Evolutionary conservation across 2,329 filamentous ascomycete genomes (phyloP).

Genomic region (Botrytis pseudocinerea): DNA sequence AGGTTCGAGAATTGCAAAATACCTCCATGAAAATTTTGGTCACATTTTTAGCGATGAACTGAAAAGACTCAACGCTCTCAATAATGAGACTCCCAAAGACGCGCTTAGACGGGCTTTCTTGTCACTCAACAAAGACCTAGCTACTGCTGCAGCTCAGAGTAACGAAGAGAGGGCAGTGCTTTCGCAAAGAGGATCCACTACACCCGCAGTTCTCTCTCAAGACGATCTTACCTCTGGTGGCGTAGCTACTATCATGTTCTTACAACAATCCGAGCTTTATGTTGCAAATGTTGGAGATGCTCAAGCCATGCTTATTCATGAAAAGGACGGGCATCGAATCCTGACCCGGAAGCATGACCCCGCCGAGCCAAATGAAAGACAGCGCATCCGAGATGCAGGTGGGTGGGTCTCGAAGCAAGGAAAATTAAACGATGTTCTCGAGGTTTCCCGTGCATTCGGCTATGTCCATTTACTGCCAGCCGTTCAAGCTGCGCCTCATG

Average conservation of each 20-base stretch:
- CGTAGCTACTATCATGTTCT: constrained; percentile 87
- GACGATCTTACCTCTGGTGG: constrained; percentile 89
- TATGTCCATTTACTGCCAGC: constrained; percentile 91
- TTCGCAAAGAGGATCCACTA: constrained; percentile 68
- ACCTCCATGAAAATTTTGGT: constrained; percentile 92
- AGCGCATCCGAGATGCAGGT: constrained; percentile 89
- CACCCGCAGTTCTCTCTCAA: constrained; percentile 76
- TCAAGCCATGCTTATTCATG: constrained; percentile 91
- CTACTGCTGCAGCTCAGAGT: constrained; percentile 77
- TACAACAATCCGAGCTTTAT: constrained; percentile 86
- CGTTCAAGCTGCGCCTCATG: constrained; percentile 86
- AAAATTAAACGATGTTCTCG: constrained; percentile 85
- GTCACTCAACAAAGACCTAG: constrained; percentile 88
- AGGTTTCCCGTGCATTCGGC: constrained; percentile 92
- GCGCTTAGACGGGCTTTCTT: constrained; percentile 86
- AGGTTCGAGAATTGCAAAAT: constrained; percentile 95
- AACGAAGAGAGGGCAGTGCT: constrained; percentile 70
- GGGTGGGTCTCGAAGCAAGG: constrained; percentile 95
- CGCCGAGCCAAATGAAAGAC: constrained; percentile 78
- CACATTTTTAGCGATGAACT: constrained; percentile 81
- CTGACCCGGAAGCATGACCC: constrained; percentile 93
- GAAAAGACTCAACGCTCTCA: constrained; percentile 65
- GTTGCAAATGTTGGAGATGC: constrained; percentile 95
- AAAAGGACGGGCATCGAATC: constrained; percentile 78
- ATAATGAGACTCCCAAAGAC: constrained; percentile 75